Evolutionary conservation across 2,329 filamentous ascomycete species (phyloP).

Genomic region (Tricladium varicosporioides): DNA sequence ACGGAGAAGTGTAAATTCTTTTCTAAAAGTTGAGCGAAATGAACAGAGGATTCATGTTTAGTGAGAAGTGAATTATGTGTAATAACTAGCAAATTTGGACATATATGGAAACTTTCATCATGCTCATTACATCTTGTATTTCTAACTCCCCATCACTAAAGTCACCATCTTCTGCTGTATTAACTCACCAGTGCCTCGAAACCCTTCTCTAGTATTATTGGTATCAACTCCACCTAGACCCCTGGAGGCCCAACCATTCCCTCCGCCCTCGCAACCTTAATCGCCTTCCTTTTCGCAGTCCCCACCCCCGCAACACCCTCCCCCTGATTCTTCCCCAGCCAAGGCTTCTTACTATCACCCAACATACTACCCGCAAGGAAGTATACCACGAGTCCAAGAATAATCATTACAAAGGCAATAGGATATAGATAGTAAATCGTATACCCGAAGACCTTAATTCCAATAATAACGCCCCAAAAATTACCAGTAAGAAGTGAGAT

Average conservation of each 20-base stretch:
- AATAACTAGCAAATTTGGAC: too few species aligned
- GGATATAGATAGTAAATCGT: slow-evolving; percentile 88
- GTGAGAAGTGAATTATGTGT: too few species aligned
- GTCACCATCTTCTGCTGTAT: too few species aligned
- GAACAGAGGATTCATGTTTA: too few species aligned
- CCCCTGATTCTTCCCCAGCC: slow-evolving; percentile 87
- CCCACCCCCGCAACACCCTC: slow-evolving; percentile 75
- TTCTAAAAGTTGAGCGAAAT: too few species aligned
- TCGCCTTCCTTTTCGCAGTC: slow-evolving; percentile 77
- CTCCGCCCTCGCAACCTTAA: slow-evolving; percentile 48
- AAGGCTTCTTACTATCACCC: slow-evolving; percentile 91
- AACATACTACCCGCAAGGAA: slow-evolving; percentile 80
- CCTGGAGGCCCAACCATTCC: slow-evolving; percentile 15
- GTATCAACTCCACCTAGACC: not conserved
- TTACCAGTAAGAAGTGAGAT: slow-evolving; percentile 91
- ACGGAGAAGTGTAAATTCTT: too few species aligned
- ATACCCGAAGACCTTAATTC: slow-evolving; percentile 79
- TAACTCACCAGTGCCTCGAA: too few species aligned
- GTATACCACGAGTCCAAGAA: slow-evolving; percentile 81
- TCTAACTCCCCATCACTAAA: too few species aligned
- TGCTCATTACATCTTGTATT: too few species aligned
- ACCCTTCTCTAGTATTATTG: too few species aligned
- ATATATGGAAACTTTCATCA: too few species aligned
- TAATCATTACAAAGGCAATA: slow-evolving; percentile 90
- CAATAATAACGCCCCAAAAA: slow-evolving; percentile 96